These are phyloP conservation scores for Talaromyces thailandensis DNA, from an alignment of 495 filamentous ascomycete species.

Conservation along the genomic window DNA sequence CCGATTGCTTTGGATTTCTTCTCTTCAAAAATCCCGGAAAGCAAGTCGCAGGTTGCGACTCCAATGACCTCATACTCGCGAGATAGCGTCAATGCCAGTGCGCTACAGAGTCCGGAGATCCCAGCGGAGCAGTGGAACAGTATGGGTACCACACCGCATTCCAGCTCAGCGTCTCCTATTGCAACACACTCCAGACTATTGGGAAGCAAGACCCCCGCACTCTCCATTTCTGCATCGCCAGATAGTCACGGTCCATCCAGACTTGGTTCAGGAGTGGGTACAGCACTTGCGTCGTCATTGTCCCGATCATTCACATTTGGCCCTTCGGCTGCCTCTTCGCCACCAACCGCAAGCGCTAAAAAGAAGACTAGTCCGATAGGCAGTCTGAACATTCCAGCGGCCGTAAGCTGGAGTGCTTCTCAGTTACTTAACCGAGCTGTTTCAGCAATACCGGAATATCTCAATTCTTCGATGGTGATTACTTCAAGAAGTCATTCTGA, in stretches of 20 bases:
- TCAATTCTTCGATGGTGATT: constrained; percentile 14
- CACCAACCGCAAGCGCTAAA: constrained; percentile 39
- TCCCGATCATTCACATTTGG: constrained; percentile 62
- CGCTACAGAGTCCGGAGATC: constrained; percentile 46
- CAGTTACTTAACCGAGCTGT: constrained; percentile 43
- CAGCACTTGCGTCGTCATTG: constrained; percentile 59
- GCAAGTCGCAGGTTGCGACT: constrained; percentile 24
- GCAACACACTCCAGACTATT: constrained; percentile 19
- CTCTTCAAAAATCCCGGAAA: constrained; percentile 17
- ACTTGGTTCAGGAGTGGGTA: constrained; percentile 38
- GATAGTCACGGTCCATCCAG: constrained; percentile 43
- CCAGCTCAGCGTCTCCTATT: constrained; percentile 60
- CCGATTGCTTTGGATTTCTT: constrained; percentile 25
- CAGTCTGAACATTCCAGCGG: constrained; percentile 50
- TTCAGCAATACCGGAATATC: constrained; percentile 21
- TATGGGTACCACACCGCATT: constrained; percentile 39
- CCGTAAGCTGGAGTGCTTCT: constrained; percentile 55
- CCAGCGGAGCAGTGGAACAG: constrained; percentile 6
- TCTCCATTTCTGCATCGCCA: constrained; percentile 60
- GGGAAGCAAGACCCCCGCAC: constrained; percentile 41
- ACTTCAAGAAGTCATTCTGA: constrained; percentile 34
- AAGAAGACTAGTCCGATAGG: constrained; percentile 62
- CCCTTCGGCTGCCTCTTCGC: constrained; percentile 61
- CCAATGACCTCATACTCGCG: constrained; percentile 48
- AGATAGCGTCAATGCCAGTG: constrained; percentile 43